Evolutionary conservation across 2,329 filamentous ascomycete genomes (phyloP).

Genomic region (Bipolaris gigantea): DNA sequence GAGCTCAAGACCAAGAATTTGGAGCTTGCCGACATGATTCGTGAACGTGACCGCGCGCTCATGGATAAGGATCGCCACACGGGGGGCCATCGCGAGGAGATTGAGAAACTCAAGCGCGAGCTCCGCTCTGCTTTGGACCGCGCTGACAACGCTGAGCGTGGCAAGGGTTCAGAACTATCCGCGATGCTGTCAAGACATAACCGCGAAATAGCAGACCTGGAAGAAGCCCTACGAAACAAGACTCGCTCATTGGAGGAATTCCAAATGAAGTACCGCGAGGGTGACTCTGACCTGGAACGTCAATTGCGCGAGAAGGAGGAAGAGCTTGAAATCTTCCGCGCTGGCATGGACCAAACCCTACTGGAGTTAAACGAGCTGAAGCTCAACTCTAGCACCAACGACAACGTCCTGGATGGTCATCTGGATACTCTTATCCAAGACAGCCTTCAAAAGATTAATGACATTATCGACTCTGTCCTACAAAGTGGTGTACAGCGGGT

Average conservation of each 20-base stretch:
- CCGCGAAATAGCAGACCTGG: slow-evolving; percentile 92
- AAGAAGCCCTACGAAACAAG: slow-evolving; percentile 87
- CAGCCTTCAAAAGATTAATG: slow-evolving; percentile 90
- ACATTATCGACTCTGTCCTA: slow-evolving; percentile 94
- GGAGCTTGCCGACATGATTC: slow-evolving; percentile 98
- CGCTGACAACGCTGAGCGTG: slow-evolving; percentile 87
- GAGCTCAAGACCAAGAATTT: slow-evolving; percentile 99
- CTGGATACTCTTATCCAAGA: slow-evolving; percentile 86
- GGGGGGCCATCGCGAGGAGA: slow-evolving; percentile 86
- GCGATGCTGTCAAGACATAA: slow-evolving; percentile 96
- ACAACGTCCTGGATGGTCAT: slow-evolving; percentile 82
- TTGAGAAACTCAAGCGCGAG: slow-evolving; percentile 93
- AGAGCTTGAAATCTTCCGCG: slow-evolving; percentile 96
- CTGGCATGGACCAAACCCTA: slow-evolving; percentile 94
- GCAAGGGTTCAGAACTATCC: slow-evolving; percentile 93
- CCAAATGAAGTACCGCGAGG: slow-evolving; percentile 75
- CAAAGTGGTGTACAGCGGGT: slow-evolving; percentile 91
- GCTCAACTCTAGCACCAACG: slow-evolving; percentile 63
- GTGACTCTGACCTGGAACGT: slow-evolving; percentile 81
- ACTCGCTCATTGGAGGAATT: slow-evolving; percentile 82
- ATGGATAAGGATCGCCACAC: slow-evolving; percentile 89
- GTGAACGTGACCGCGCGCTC: slow-evolving; percentile 88
- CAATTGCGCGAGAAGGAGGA: slow-evolving; percentile 92
- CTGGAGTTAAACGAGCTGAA: slow-evolving; percentile 89
- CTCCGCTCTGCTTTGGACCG: slow-evolving; percentile 88